Conservation (phyloP, 2,329 filamentous ascomycete species). For the Aspergillus sp. region DNA sequence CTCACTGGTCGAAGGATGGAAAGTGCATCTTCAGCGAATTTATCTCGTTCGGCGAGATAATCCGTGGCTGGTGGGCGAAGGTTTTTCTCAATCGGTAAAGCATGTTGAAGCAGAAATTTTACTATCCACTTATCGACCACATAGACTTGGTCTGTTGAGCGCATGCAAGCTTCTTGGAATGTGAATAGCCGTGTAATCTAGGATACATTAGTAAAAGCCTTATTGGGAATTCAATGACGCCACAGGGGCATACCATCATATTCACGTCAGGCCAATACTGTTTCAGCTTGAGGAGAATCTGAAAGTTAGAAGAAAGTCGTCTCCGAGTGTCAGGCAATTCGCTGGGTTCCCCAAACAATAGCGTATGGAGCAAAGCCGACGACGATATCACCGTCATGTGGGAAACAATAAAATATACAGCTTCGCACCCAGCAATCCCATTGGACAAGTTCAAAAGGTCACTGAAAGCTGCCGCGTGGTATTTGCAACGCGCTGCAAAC, state of each 20-base stretch:
- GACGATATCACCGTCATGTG: constrained; percentile 1
- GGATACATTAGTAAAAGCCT: background rate
- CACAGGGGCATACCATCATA: background rate
- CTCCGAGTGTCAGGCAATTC: background rate
- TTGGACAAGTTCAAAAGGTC: background rate
- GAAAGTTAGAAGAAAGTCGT: background rate
- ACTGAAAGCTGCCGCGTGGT: background rate
- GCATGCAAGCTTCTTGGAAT: constrained; percentile 21
- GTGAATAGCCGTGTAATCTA: constrained; percentile 18
- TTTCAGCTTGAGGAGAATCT: background rate
- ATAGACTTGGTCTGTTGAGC: constrained; percentile 19
- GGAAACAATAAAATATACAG: constrained; percentile 1
- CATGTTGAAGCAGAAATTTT: constrained; percentile 23
- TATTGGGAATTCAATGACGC: background rate
- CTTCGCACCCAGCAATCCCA: background rate
- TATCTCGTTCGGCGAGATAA: constrained; percentile 16
- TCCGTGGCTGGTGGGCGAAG: constrained; percentile 7
- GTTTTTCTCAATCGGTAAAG: constrained; percentile 18
- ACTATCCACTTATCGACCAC: constrained; percentile 22
- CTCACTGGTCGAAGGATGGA: constrained; percentile 16
- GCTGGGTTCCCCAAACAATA: background rate
- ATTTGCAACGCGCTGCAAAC: constrained; percentile 1
- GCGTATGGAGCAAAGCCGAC: background rate
- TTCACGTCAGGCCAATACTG: background rate
- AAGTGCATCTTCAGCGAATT: constrained; percentile 17